Conservation (phyloP, 2,329 filamentous ascomycete species). For the Stachybotrys echinatus region DNA sequence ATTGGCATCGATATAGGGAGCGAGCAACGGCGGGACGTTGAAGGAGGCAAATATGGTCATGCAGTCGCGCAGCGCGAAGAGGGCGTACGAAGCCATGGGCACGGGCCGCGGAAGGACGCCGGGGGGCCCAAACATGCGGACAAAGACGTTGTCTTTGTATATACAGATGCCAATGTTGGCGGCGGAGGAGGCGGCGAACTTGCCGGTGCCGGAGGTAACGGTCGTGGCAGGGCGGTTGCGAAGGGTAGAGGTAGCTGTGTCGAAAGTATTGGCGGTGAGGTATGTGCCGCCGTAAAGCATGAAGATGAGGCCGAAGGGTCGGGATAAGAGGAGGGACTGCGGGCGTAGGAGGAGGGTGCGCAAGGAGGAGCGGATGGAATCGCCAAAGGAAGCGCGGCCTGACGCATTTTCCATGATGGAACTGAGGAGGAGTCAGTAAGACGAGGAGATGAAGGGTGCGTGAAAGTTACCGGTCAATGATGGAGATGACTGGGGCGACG, state of each 20-base stretch:
- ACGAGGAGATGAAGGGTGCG: slow-evolving; percentile 2
- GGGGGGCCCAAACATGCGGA: slow-evolving; percentile 70
- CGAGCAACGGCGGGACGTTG: slow-evolving; percentile 78
- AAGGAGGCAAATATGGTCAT: slow-evolving; percentile 89
- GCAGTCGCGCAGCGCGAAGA: slow-evolving; percentile 80
- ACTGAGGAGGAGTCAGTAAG: slow-evolving; percentile 30
- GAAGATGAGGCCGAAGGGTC: slow-evolving; percentile 65
- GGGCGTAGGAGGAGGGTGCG: slow-evolving; percentile 52
- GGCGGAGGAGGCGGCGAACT: slow-evolving; percentile 75
- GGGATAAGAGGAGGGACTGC: slow-evolving; percentile 55
- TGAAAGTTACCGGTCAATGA: slow-evolving; percentile 71
- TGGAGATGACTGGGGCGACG: slow-evolving; percentile 78
- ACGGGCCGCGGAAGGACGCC: slow-evolving; percentile 49
- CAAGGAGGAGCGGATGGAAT: slow-evolving; percentile 56
- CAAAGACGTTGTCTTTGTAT: slow-evolving; percentile 86
- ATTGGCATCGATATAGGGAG: slow-evolving; percentile 57
- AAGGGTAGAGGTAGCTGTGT: slow-evolving; percentile 68
- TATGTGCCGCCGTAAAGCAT: slow-evolving; percentile 85
- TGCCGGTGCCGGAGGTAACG: slow-evolving; percentile 69
- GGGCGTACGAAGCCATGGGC: slow-evolving; percentile 63
- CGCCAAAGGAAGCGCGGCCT: slow-evolving; percentile 53
- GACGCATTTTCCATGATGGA: slow-evolving; percentile 81
- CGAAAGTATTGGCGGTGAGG: slow-evolving; percentile 79
- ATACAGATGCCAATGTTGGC: slow-evolving; percentile 83
- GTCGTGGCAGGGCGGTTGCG: slow-evolving; percentile 48